Evolutionary conservation across 129 eudicot species (phyloP).

Genomic region (Oenanthe sinensis): DNA sequence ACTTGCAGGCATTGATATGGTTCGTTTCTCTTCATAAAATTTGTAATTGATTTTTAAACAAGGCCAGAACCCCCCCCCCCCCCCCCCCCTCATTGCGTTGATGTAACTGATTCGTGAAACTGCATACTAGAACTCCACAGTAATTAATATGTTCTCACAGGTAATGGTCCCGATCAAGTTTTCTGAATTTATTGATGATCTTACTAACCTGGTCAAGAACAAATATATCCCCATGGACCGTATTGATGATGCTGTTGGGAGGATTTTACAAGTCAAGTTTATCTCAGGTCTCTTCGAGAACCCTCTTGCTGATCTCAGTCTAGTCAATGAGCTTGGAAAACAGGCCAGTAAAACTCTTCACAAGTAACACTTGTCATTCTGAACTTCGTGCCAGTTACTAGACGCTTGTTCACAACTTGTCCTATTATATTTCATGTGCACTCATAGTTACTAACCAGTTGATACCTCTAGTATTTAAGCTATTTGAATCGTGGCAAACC

Average conservation of each 20-base stretch:
- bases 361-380: not conserved
- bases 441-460: not conserved
- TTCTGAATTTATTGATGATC: slow-evolving; percentile 62
- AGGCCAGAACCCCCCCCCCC: not conserved
- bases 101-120: slow-evolving; percentile 4
- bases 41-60: not conserved
- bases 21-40: slow-evolving; percentile 14
- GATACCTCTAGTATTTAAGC: not conserved
- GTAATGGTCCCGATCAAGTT: slow-evolving; percentile 69
- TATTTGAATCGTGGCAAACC: not conserved
- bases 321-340: slow-evolving; percentile 64
- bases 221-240: slow-evolving; percentile 64
- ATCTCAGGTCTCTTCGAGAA: slow-evolving; percentile 74
- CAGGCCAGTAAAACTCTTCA: slow-evolving; percentile 33
- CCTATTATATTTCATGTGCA: not conserved
- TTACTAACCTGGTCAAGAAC: slow-evolving; percentile 62
- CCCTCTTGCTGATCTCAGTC: slow-evolving; percentile 70
- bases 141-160: slow-evolving; percentile 26
- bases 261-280: slow-evolving; percentile 76
- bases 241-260: slow-evolving; percentile 79
- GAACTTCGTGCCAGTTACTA: not conserved
- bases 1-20: slow-evolving; percentile 84
- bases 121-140: slow-evolving; percentile 10
- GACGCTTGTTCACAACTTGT: not conserved
- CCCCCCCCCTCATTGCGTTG: not conserved